Evolutionary conservation across 768 basidiomycete species (phyloP).

Genomic region (Serendipita sp.): DNA sequence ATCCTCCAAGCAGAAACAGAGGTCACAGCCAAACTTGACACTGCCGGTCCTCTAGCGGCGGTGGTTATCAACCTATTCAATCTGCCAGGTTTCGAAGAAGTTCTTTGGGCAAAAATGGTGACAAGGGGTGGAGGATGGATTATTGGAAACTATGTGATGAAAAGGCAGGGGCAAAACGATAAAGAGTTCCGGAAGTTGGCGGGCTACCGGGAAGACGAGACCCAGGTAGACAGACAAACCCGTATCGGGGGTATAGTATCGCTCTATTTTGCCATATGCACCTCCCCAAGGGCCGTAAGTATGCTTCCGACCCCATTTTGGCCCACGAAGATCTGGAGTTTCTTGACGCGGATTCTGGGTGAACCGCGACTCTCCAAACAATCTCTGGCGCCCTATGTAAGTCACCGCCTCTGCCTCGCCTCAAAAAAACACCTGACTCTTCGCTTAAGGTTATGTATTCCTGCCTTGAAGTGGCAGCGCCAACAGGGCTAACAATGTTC

Average conservation of each 20-base stretch:
- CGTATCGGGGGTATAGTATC: constrained; percentile 70
- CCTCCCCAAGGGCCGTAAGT: constrained; percentile 19
- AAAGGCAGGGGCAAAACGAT: constrained; percentile 20
- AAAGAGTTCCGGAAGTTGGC: constrained; percentile 24
- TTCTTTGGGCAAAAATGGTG: constrained; percentile 73
- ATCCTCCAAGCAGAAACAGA: constrained; percentile 88
- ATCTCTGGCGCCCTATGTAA: constrained; percentile 45
- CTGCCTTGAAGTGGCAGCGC: constrained; percentile 27
- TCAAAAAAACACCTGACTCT: constrained; percentile 35
- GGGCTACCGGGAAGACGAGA: constrained; percentile 32
- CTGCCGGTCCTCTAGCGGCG: constrained; percentile 67
- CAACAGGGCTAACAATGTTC: constrained; percentile 38
- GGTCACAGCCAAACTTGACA: constrained; percentile 73
- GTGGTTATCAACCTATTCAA: constrained; percentile 49
- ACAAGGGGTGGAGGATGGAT: constrained; percentile 85
- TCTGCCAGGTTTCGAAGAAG: constrained; percentile 42
- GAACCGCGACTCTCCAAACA: constrained; percentile 36
- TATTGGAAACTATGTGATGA: constrained; percentile 19
- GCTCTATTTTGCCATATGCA: constrained; percentile 60
- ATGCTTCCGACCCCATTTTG: constrained; percentile 42
- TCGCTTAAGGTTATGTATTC: neutral
- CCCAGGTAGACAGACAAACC: constrained; percentile 39
- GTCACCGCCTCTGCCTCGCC: neutral
- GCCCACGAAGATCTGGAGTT: constrained; percentile 51
- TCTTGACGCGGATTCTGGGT: constrained; percentile 47